These are phyloP conservation scores for Zoysia japonica DNA, from an alignment of 176 grass and related monocot genomes.

Conservation along the genomic window DNA sequence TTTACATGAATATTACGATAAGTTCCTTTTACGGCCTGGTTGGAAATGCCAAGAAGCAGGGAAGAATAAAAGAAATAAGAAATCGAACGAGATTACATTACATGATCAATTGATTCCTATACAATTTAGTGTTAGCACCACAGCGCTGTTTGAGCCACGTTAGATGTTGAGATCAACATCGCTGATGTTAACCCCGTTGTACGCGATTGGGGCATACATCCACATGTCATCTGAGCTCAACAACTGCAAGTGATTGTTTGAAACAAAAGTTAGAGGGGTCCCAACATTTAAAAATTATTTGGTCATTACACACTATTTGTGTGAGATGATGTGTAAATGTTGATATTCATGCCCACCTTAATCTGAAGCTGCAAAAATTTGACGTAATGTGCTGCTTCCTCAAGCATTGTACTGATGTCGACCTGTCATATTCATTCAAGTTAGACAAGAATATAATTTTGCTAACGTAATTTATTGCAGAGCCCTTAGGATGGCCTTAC, in stretches of 20 bases:
- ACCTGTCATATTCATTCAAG: slow-evolving; percentile 51
- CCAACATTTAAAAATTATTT: background rate
- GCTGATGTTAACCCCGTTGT: slow-evolving; percentile 83
- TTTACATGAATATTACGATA: slow-evolving; percentile 35
- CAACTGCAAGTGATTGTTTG: slow-evolving; percentile 51
- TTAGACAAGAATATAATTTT: slow-evolving; percentile 19
- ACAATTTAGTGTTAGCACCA: slow-evolving; percentile 41
- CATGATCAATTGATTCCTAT: slow-evolving; percentile 40
- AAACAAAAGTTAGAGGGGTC: slow-evolving; percentile 20
- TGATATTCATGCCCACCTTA: slow-evolving; percentile 47
- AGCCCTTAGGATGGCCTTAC: slow-evolving; percentile 42
- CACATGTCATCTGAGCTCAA: slow-evolving; percentile 81
- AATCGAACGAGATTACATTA: slow-evolving; percentile 30
- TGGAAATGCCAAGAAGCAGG: slow-evolving; percentile 31
- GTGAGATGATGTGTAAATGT: background rate
- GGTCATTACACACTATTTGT: background rate
- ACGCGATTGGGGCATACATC: slow-evolving; percentile 88
- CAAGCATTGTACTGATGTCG: slow-evolving; percentile 93
- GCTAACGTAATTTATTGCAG: slow-evolving; percentile 8
- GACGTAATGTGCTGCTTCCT: slow-evolving; percentile 83
- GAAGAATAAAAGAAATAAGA: background rate
- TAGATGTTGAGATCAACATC: slow-evolving; percentile 60
- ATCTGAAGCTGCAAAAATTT: slow-evolving; percentile 91
- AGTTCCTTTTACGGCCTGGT: slow-evolving; percentile 20
- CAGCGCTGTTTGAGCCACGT: slow-evolving; percentile 31